Conservation (phyloP, 192 early-diverging fungal genomes). For the Linnemannia elongata region DNA sequence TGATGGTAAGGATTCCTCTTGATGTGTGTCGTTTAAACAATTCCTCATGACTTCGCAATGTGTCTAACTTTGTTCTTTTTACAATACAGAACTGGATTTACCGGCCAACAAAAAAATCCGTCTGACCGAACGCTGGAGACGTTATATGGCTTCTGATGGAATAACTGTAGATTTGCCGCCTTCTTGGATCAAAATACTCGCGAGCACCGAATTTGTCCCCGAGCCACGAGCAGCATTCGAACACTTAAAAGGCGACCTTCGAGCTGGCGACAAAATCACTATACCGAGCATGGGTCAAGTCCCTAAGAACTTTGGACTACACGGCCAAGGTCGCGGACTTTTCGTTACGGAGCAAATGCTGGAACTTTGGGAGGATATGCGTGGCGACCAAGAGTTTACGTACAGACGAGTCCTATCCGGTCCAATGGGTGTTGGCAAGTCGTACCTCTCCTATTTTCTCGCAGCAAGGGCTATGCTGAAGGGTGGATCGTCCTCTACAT, state of each 20-base stretch:
- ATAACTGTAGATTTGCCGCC: constrained; percentile 7
- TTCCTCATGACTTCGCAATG: background rate
- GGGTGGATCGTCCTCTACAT: constrained; percentile 38
- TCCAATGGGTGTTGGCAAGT: too few relatives aligned
- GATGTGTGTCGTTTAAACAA: too few relatives aligned
- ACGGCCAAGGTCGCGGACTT: background rate
- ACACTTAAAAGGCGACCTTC: background rate
- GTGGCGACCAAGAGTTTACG: constrained; percentile 18
- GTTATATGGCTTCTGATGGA: constrained; percentile 14
- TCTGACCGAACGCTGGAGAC: constrained; percentile 11
- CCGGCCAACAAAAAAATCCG: constrained; percentile 15
- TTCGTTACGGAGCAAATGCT: too few relatives aligned
- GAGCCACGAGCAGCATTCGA: background rate
- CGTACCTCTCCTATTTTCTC: constrained; percentile 25
- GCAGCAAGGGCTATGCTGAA: constrained; percentile 32
- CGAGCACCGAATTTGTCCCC: constrained; percentile 2
- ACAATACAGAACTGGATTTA: background rate
- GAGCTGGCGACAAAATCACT: background rate
- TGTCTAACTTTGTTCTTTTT: background rate
- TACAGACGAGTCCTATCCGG: constrained; percentile 37
- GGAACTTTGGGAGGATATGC: constrained; percentile 26
- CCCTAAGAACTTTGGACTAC: background rate
- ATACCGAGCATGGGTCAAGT: background rate
- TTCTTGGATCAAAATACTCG: constrained; percentile 9
- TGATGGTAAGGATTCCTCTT: too few relatives aligned